phyloP scores from a whole-genome alignment of 2,329 filamentous ascomycete species.

The Hymenoscyphus repandus region DNA sequence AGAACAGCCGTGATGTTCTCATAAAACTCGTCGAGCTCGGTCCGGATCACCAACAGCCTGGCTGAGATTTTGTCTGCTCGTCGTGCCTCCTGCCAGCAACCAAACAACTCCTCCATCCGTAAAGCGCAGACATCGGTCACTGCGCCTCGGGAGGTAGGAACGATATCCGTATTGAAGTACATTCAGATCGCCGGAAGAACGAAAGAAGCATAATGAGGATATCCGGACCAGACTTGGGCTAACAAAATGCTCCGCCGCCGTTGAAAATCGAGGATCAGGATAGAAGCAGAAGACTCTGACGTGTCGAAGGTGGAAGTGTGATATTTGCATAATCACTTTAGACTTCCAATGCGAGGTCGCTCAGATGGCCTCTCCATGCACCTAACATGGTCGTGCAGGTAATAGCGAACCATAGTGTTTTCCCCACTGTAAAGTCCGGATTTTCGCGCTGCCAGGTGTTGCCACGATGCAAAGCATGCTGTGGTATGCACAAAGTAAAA shows the following conservation, averaged over 20 bases:
- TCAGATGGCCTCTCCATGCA: constrained; percentile 14
- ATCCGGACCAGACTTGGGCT: constrained; percentile 7
- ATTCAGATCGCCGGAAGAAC: constrained; percentile 8
- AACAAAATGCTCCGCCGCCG: constrained; percentile 19
- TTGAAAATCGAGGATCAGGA: constrained; percentile 12
- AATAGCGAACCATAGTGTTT: constrained; percentile 20
- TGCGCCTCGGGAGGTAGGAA: constrained; percentile 16
- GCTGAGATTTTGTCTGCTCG: constrained; percentile 44
- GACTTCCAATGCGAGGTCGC: constrained; percentile 23
- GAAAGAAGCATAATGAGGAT: constrained; percentile 11
- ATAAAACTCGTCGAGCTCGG: constrained; percentile 40
- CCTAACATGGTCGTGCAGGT: constrained; percentile 21
- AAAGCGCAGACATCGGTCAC: constrained; percentile 27
- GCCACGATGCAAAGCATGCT: constrained; percentile 29
- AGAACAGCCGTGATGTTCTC: constrained; percentile 44
- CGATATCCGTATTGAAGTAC: constrained; percentile 13
- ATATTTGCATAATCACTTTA: constrained; percentile 18
- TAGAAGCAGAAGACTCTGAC: constrained; percentile 24
- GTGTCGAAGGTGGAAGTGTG: constrained; percentile 22
- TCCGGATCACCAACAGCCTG: constrained; percentile 45
- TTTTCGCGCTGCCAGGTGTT: constrained; percentile 11
- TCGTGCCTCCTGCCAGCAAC: constrained; percentile 51
- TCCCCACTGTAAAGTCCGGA: constrained; percentile 10
- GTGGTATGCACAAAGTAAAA: constrained; percentile 15
- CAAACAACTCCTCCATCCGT: constrained; percentile 31